Base-by-base conservation (phyloP, 2,329 filamentous ascomycete genomes). In the Colletotrichum sp. region DNA sequence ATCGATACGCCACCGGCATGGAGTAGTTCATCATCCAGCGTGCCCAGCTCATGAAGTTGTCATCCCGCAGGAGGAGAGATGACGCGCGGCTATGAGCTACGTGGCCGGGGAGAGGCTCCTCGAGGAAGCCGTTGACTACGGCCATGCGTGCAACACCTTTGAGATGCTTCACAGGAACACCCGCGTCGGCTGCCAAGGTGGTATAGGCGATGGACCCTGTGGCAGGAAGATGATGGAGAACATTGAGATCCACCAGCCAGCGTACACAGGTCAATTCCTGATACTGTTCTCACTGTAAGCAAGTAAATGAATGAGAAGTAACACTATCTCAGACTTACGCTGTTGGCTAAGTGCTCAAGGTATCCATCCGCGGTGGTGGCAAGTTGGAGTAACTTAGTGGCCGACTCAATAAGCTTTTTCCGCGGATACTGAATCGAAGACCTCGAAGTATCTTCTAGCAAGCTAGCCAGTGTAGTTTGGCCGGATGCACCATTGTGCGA, bases 71-170 rank as follows among this genome's bases (percentile, higher is more conserved):
- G 3, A 88, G 79, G 1, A 81, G 72, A 1, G 79, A 79, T 5
- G 86, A 88, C 1, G 81, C 73, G 0, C 79, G 71, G 8, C 77
- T 83, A 64, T 87, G 86, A 1, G 80, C 81, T 3, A 87, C 67
- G 6, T 71, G n/a, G 15, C 74, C 76, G 9, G 81, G 75, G 9
- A 71, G 8, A n/a, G 69, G 81, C 68, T 87, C 86, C 18, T 69
- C 59, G 26, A 88, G 81, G 6, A 88, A 71, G 0, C 78, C 77
- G 49, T 78, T 79, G 1, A 83, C 84, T 78, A 87, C 86, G 2
- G 84, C 84, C 81, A 86, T 86, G 3, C 86, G 83, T 5, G 80
- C 71, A 8, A 85, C 78, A 21, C 77, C 71, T 39, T 80, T 79
- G 18, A 82, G 77, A 18, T 78, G 78, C 16, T 71, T 68, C 16